Evolutionary conservation across 2,329 filamentous ascomycete genomes (phyloP), one percentile per base, ranked within the genome.

Genomic region (Apiospora hydei): DNA sequence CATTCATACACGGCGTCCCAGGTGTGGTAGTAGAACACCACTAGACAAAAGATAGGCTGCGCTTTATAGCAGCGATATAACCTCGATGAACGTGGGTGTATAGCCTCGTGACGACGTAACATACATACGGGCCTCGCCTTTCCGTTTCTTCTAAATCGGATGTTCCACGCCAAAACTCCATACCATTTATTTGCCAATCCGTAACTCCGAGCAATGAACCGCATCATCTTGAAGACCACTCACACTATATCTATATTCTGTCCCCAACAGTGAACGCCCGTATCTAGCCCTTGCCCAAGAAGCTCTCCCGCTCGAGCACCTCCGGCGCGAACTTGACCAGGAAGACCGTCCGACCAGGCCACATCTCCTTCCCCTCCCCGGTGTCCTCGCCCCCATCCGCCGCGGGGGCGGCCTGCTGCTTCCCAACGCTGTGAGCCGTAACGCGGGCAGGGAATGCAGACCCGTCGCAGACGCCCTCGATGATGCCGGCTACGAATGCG

Each of bases 281-380:
- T 3, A 38, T 2, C 74, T 73, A 87, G 70, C 79, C 83, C 83
- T 92, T 90, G 72, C 90, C 92, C 77, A 97, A 81, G 78, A 94
- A 93, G 73, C 92, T 92, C 87, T 99, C 96, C 81, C 96, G 87
- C 85, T 98, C 96, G 82, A 98, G 86, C 57, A 98, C 96, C 81
- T 94, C 93, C n/a, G 91, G 88, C 75, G 94, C 91, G 81, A 99
- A 99, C 83, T 96, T 95, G 79, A 99, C 91, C 81, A 99, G 83
- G 80, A 98, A 99, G 44, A 99, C 95, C 61, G 96, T 99, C 86
- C 96, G 94, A 46, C 94, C 94, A 0, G 96, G 96, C 95, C 96
- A 98, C 90, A 98, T 92, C 79, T 96, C 94, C 30, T 71, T 66
- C 74, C 86, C 85, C 77, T 81, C 79, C 75, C 74, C 83, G 24